Evolutionary conservation across 2,329 filamentous ascomycete genomes (phyloP), one percentile per base, ranked within the genome.

Genomic region (Fusarium mexicanum): DNA sequence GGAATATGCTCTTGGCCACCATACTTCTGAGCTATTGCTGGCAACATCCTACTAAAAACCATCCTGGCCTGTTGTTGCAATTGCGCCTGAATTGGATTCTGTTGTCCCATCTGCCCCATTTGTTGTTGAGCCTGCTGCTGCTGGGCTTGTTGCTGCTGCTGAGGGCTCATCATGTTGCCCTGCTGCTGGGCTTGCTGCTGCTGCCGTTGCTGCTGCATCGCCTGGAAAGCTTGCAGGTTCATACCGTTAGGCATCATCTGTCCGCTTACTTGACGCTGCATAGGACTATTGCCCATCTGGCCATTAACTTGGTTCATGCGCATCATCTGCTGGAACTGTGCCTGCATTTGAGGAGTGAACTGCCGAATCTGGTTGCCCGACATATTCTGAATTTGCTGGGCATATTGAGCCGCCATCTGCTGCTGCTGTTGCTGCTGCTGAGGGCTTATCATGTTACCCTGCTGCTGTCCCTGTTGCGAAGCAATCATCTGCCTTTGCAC

Each of bases 1-100:
- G 88, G 88, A 8, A 90, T 85, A 37, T 84, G 83, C 29, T 85
- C 83, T 4, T 75, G 64, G 1, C 84, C 83, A 17, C 86, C 86
- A 62, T 81, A 86, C 24, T 83, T 84, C 4, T 76, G 74, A 1
- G 80, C 78, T 9, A 79, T 75, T 9, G 64, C 61, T 17, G 69
- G 74, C 14, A 89, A 71, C 61, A 85, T 79, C 58, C 81, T 82
- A 17, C 79, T 68, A 53, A 85, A 89, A 1, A 88, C 65, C 6
- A 77, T 47, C 12, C 82, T 78, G 10, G 83, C 82, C 6, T 80
- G 72, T 11, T 76, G 80, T 17, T 83, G 81, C 26, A 81, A 76
- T 61, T 82, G 83, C 11, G 80, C 71, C 54, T 86, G 79, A 18
- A 79, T 55, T 3, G 74, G 51, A 22, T 73, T 78, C n/a, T 64